Evolutionary conservation across 768 basidiomycete species (phyloP), one percentile per base, ranked within the genome.

Genomic region (Polyporus arcularius): DNA sequence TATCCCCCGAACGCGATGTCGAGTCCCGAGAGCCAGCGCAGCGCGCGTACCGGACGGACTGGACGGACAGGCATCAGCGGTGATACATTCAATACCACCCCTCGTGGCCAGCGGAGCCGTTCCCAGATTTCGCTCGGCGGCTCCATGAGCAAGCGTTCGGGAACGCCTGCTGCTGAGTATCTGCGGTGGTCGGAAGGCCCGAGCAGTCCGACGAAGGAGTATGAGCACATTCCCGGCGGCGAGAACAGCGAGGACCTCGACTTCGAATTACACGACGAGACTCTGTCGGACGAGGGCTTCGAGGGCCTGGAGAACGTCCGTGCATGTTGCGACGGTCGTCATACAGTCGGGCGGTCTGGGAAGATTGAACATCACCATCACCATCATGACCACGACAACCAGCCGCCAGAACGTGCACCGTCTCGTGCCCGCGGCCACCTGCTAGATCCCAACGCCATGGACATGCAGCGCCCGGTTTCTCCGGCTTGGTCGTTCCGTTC

Each of bases 251-350:
- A 86, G 3, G 91, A 88, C 21, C 76, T 90, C 1, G 90, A 92
- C 67, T 92, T 96, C 68, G 92, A 96, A 75, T 77, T 94, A 35
- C 88, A 95, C 66, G 90, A 85, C 18, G 89, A 86, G 18, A 79
- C 80, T 21, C 72, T 83, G 63, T 89, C 86, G 12, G 91, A 92
- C 65, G 87, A 87, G 35, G 92, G 86, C 4, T 98, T 85, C 71
- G 96, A 98, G 68, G 95, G 94, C 0, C 73, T 98, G 56, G 96
- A 98, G 77, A 98, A 98, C 68, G 95, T 98, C 21, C 84, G 96
- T 26, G 94, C 90, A 1, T 94, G 92, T 71, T 94, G 92, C 67
- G 91, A 93, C 71, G 92, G 92, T 18, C 81, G 85, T 53, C 93
- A 95, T 73, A 94, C 92, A 1, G 91, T 95, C 16, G 91, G 92